Evolutionary conservation across 257 asterid genomes (phyloP), one percentile per base, ranked within the genome.

Genomic region (Gentiana dahurica): DNA sequence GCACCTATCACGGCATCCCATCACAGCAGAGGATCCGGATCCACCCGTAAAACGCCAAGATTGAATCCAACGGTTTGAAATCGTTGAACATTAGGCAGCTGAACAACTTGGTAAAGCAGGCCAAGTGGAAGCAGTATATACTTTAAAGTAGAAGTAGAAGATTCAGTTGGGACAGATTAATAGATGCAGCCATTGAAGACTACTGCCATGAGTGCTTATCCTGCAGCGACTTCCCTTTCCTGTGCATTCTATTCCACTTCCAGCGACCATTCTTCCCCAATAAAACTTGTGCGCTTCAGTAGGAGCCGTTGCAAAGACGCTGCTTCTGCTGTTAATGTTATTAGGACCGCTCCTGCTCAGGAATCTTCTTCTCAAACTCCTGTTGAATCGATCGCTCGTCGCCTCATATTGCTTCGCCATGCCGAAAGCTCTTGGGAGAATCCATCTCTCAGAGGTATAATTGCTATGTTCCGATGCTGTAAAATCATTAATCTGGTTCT

Each of bases 401-500:
- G 95, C 66, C 95, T 86, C 65, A 73, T 86, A 52, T 71, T 86
- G 76, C 91, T 86, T 62, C 94, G 95, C 10, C 95, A 86, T 63
- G 95, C 94, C 60, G 60, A 65, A 51, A 86, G 95, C 51, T 79
- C 81, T 39, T 78, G 88, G 87, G 75, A 83, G 41, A 63, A 79
- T 68, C 90, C 72, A 8, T 73, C 80, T 45, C 81, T 86, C 54
- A 70, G 73, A 71, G 95, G 95, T 85, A 61, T 66, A 1, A 36
- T 6, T 51, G 1, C 36, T 57, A 7, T 13, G 32, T 45, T 4
- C 12, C 41, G 54, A n/a, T 13, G 35, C 4, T 52, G n/a, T 53
- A 6, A 10, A 8, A 12, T 3, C n/a, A 6, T 44, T 51, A 3
- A 51, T 56, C 37, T 55, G 47, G 39, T 24, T 37, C 4, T 6